These are phyloP conservation scores for Lodderomyces pseudojiufengensis DNA, from an alignment of 1,139 yeast genomes.

Conservation along the genomic window DNA sequence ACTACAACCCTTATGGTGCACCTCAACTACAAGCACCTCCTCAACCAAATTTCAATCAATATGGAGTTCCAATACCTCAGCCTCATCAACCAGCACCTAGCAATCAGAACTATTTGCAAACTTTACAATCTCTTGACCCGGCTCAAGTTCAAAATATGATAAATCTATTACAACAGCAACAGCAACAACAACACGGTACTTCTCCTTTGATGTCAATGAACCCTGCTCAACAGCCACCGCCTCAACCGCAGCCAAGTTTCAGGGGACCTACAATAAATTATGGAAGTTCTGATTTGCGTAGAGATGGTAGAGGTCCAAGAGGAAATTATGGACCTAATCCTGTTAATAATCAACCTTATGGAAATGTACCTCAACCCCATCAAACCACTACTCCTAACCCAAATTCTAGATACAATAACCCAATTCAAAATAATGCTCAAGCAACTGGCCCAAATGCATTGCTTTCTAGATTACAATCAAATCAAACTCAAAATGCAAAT, in stretches of 20 bases:
- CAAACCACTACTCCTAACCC: conserved; percentile 5
- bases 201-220: background rate
- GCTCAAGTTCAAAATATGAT: conserved; percentile 48
- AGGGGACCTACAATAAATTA: conserved; percentile 8
- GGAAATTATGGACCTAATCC: conserved; percentile 3
- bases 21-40: conserved; percentile 5
- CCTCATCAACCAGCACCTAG: conserved; percentile 7
- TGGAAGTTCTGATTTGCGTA: background rate
- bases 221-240: conserved; percentile 11
- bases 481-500: background rate
- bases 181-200: conserved; percentile 15
- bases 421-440: conserved; percentile 21
- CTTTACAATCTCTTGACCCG: conserved; percentile 50
- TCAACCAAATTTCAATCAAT: conserved; percentile 10
- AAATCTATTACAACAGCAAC: conserved; percentile 32
- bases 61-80: conserved; percentile 9
- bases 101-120: conserved; percentile 20
- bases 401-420: conserved; percentile 1
- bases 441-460: conserved; percentile 28
- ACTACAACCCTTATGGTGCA: conserved; percentile 3
- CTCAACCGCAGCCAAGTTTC: too few species aligned
- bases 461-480: conserved; percentile 25
- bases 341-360: conserved; percentile 8
- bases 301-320: conserved; percentile 5
- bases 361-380: conserved; percentile 10